Conservation (phyloP, 2,329 filamentous ascomycete genomes). For the Paraphaeosphaeria sporulosa region DNA sequence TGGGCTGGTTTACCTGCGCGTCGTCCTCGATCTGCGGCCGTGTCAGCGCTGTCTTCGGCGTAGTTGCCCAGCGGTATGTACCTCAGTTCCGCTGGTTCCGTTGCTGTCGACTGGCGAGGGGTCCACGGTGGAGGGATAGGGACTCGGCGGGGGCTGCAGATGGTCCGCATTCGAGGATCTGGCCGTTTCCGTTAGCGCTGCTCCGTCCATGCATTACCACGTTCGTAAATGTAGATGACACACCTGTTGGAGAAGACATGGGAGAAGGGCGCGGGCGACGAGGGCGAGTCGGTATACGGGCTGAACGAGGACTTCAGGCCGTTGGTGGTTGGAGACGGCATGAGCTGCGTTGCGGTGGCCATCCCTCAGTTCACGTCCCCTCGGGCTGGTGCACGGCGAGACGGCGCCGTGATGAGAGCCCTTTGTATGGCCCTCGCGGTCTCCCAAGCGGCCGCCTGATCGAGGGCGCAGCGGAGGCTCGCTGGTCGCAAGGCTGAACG, state of each 20-base stretch:
- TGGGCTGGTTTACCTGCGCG: constrained; percentile 64
- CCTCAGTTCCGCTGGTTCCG: constrained; percentile 80
- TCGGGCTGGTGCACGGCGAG: constrained; percentile 36
- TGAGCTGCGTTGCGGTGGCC: constrained; percentile 53
- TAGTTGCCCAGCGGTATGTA: constrained; percentile 22
- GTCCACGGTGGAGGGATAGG: constrained; percentile 71
- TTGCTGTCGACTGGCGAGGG: constrained; percentile 87
- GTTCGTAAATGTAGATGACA: constrained; percentile 18
- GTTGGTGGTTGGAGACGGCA: constrained; percentile 51
- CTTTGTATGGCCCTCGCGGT: constrained; percentile 17
- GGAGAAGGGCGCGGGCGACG: constrained; percentile 56
- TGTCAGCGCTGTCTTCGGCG: constrained; percentile 30
- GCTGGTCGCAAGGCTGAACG: constrained; percentile 32
- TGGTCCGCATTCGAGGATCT: constrained; percentile 57
- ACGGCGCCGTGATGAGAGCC: constrained; percentile 24
- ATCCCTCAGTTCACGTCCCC: constrained; percentile 38
- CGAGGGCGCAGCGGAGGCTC: constrained; percentile 10
- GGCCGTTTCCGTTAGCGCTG: constrained; percentile 40
- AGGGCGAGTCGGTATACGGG: constrained; percentile 61
- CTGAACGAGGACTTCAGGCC: constrained; percentile 56
- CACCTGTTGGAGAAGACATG: constrained; percentile 53
- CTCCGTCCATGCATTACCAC: background rate
- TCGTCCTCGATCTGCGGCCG: constrained; percentile 73
- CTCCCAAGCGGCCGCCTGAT: constrained; percentile 21
- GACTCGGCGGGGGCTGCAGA: constrained; percentile 57